A percentile compares a stretch with the other conserved stretches of the same genome.
Evolutionary conservation across 2,329 filamentous ascomycete genomes (phyloP).

Genomic region (Fusarium foetens): DNA sequence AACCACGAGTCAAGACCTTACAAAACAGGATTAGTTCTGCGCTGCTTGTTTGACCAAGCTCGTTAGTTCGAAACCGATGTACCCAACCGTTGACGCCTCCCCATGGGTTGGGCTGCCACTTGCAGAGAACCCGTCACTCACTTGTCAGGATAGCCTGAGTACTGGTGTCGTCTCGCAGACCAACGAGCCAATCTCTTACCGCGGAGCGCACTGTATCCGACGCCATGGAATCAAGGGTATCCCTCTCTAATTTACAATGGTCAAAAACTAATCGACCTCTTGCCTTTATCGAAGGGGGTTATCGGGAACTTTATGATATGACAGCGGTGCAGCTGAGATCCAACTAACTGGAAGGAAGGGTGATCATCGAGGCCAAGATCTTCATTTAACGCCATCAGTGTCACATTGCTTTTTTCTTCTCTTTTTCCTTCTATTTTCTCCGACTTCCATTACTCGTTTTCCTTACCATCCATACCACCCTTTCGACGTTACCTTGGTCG

Average conservation of each 20-base stretch:
- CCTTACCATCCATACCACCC: background rate
- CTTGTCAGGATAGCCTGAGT: background rate
- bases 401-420: slow-evolving; percentile 13
- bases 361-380: slow-evolving; percentile 1
- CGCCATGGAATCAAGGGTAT: background rate
- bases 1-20: background rate
- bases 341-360: slow-evolving; percentile 5
- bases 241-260: background rate
- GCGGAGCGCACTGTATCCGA: background rate
- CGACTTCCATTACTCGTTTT: background rate
- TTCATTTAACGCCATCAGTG: background rate
- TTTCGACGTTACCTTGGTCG: background rate
- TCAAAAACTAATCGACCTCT: background rate
- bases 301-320: background rate
- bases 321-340: background rate
- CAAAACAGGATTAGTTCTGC: background rate
- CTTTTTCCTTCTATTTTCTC: background rate
- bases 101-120: background rate
- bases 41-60: background rate
- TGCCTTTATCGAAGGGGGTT: background rate
- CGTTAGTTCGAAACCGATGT: background rate
- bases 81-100: background rate
- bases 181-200: background rate
- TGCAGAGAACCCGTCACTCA: background rate
- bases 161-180: background rate